Evolutionary conservation across 805 yeast species (phyloP).

Genomic region (Zygotorulaspora sp.): DNA sequence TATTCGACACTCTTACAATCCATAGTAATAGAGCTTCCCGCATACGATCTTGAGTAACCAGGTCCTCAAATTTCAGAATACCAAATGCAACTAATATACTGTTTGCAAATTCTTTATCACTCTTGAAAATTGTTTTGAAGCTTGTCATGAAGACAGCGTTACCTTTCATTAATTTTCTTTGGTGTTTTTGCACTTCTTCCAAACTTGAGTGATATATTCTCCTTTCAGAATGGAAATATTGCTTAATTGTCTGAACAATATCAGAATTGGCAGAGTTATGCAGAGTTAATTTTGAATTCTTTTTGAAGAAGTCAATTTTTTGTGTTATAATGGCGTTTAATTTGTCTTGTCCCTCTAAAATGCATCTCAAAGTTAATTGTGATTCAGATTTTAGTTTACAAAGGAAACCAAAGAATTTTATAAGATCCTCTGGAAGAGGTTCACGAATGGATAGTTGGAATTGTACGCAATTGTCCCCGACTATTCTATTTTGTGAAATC

Average conservation of each 20-base stretch:
- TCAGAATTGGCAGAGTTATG: conserved; percentile 21
- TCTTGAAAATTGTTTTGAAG: conserved; percentile 53
- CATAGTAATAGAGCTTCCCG: conserved; percentile 60
- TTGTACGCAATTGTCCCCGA: conserved; percentile 36
- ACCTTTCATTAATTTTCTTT: conserved; percentile 45
- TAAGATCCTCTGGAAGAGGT: conserved; percentile 43
- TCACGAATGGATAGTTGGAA: conserved; percentile 36
- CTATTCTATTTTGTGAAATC: conserved; percentile 36
- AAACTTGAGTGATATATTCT: conserved; percentile 42
- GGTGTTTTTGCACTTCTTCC: conserved; percentile 34
- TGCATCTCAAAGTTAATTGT: conserved; percentile 47
- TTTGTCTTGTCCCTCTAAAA: conserved; percentile 57
- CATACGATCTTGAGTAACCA: conserved; percentile 44
- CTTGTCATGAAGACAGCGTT: conserved; percentile 37
- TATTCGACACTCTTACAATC: conserved; percentile 56
- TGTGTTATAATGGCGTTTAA: conserved; percentile 47
- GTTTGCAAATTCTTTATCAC: conserved; percentile 50
- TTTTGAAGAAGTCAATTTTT: conserved; percentile 43
- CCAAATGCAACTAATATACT: conserved; percentile 57
- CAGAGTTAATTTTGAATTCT: conserved; percentile 25
- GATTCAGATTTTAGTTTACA: conserved; percentile 49
- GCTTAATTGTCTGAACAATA: conserved; percentile 37
- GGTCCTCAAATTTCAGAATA: conserved; percentile 47
- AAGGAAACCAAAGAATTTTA: conserved; percentile 51
- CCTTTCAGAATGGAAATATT: conserved; percentile 48